Percentiles rank a stretch among this genome's conserved stretches.
Conservation (phyloP, 371 early-diverging fungal species). For the Syncephalastrum monosporum region DNA sequence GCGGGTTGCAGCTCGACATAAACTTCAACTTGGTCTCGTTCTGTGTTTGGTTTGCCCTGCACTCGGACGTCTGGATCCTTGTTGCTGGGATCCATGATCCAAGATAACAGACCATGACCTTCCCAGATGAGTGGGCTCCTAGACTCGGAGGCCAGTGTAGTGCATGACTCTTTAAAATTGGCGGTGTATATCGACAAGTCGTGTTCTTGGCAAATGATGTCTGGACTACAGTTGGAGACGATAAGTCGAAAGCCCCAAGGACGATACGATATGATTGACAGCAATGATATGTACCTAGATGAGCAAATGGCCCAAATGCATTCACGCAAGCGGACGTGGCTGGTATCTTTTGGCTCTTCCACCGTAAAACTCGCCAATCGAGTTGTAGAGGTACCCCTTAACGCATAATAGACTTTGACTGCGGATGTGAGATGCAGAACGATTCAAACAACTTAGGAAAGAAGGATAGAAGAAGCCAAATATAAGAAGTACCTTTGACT, state of each 20-base stretch:
- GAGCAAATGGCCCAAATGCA: conserved; percentile 47
- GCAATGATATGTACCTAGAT: conserved; percentile 32
- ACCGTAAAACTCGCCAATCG: conserved; percentile 27
- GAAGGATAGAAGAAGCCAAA: conserved; percentile 2
- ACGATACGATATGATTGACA: not conserved
- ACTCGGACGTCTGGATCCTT: conserved; percentile 14
- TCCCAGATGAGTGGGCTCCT: conserved; percentile 34
- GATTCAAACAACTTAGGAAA: conserved; percentile 4
- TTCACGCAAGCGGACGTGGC: conserved; percentile 27
- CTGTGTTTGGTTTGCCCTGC: conserved; percentile 24
- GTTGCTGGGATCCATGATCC: conserved; percentile 32
- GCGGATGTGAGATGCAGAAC: conserved; percentile 1
- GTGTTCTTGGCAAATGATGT: conserved; percentile 46
- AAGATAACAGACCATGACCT: conserved; percentile 45
- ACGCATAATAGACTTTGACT: conserved; percentile 36
- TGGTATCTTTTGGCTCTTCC: conserved; percentile 4
- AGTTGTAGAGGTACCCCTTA: conserved; percentile 30
- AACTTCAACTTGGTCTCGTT: conserved; percentile 21
- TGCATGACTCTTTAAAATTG: conserved; percentile 37
- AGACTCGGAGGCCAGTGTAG: conserved; percentile 11
- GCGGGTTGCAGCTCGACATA: conserved; percentile 44
- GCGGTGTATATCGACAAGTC: conserved; percentile 48
- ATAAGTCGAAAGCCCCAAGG: conserved; percentile 4
- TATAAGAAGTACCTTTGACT: conserved; percentile 5
- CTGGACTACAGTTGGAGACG: conserved; percentile 31